Conservation (phyloP, 768 basidiomycete genomes). For the Pleurotus pulmonarius region DNA sequence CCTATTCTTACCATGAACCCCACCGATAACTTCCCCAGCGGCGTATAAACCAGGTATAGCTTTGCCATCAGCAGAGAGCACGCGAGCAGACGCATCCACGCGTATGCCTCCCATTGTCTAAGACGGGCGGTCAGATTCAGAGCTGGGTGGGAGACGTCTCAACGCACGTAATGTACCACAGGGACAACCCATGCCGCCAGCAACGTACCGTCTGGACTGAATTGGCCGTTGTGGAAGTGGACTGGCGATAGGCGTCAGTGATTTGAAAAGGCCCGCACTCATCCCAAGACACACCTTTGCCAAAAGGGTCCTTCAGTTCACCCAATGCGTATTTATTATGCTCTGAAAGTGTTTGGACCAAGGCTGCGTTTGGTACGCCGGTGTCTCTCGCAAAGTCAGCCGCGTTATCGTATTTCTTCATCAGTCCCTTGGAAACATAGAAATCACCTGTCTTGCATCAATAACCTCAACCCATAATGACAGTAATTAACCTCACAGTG, state of each 20-base stretch:
- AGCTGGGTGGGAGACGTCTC: not conserved
- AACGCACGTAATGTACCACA: conserved; percentile 21
- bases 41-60: conserved; percentile 20
- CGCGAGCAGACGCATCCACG: conserved; percentile 17
- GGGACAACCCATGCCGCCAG: conserved; percentile 21
- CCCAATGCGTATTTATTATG: conserved; percentile 12
- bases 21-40: conserved; percentile 23
- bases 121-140: not conserved
- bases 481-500: conserved; percentile 14
- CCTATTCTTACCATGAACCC: conserved; percentile 24
- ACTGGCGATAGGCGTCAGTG: not conserved
- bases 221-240: conserved; percentile 11
- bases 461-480: no score
- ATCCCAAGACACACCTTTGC: not conserved
- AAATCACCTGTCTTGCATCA: conserved; percentile 15
- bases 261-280: not conserved
- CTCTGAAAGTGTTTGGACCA: conserved; percentile 14
- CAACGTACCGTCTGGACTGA: conserved; percentile 13
- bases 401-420: conserved; percentile 18
- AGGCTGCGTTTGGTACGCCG: conserved; percentile 10
- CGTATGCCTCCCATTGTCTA: conserved; percentile 25
- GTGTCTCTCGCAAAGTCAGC: conserved; percentile 15
- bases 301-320: conserved; percentile 16
- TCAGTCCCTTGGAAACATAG: conserved; percentile 21
- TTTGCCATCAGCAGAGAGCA: conserved; percentile 11